Percentiles rank a stretch among this genome's conserved stretches.
Evolutionary conservation across 805 yeast species (phyloP).

Genomic region (Ogataea siamensis): DNA sequence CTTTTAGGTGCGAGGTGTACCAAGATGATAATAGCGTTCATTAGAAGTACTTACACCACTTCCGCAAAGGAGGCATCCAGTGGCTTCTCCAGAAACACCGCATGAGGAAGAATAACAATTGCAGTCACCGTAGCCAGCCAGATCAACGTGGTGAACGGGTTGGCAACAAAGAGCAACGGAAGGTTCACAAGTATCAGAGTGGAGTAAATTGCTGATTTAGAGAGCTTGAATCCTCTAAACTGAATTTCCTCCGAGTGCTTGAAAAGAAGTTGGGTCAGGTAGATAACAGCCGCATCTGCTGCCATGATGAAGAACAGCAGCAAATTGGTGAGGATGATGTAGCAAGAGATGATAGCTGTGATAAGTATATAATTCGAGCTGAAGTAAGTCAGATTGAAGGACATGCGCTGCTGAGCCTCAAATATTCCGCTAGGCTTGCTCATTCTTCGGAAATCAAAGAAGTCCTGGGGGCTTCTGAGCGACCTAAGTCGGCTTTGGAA

Average conservation of each 20-base stretch:
- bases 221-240: slow-evolving; percentile 53
- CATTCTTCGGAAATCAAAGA: slow-evolving; percentile 80
- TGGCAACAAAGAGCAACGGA: slow-evolving; percentile 62
- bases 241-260: slow-evolving; percentile 28
- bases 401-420: slow-evolving; percentile 80
- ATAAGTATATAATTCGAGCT: slow-evolving; percentile 79
- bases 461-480: slow-evolving; percentile 82
- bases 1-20: slow-evolving; percentile 7
- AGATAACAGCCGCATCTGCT: slow-evolving; percentile 40
- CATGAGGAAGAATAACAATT: slow-evolving; percentile 78
- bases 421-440: slow-evolving; percentile 80
- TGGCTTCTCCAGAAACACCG: slow-evolving; percentile 90
- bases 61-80: slow-evolving; percentile 93
- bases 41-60: slow-evolving; percentile 32
- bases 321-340: slow-evolving; percentile 80
- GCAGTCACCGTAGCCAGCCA: slow-evolving; percentile 91
- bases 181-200: slow-evolving; percentile 65
- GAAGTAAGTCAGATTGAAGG: slow-evolving; percentile 81
- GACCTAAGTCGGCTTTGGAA: slow-evolving; percentile 63
- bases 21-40: slow-evolving; percentile 6
- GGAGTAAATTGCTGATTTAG: slow-evolving; percentile 81
- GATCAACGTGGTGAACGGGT: slow-evolving; percentile 84
- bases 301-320: slow-evolving; percentile 74
- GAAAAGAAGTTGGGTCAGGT: slow-evolving; percentile 38
- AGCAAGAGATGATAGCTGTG: slow-evolving; percentile 62